phyloP scores from a whole-genome alignment of 495 filamentous ascomycete species.

The Hamigera avellanea region DNA sequence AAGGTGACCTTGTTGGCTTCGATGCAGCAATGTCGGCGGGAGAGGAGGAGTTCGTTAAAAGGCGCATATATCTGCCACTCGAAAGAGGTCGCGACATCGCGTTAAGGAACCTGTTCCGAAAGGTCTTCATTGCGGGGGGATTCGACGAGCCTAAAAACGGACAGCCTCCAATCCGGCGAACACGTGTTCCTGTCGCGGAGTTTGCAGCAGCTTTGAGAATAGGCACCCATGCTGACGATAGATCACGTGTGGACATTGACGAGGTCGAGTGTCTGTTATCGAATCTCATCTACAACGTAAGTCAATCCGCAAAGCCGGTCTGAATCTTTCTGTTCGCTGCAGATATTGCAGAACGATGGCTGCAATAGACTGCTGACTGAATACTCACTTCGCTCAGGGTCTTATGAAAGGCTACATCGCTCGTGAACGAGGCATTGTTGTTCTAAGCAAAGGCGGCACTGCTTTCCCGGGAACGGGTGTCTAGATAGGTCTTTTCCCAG shows the following conservation, averaged over 20 bases:
- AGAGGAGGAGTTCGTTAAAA: conserved; percentile 81
- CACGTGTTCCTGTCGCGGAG: conserved; percentile 67
- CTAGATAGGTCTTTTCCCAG: conserved; percentile 20
- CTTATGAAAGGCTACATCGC: conserved; percentile 97
- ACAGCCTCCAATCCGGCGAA: conserved; percentile 50
- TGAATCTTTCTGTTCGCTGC: background rate
- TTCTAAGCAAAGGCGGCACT: conserved; percentile 70
- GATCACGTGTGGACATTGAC: conserved; percentile 64
- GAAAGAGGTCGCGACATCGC: conserved; percentile 87
- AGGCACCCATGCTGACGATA: conserved; percentile 38
- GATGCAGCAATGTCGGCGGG: conserved; percentile 69
- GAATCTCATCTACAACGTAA: conserved; percentile 93
- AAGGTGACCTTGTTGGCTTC: conserved; percentile 72
- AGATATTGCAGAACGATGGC: background rate
- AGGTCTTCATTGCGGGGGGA: conserved; percentile 74
- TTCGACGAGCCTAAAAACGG: conserved; percentile 63
- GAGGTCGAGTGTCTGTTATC: conserved; percentile 93
- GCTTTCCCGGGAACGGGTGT: conserved; percentile 95
- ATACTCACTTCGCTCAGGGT: conserved; percentile 50
- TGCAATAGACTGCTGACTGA: conserved; percentile 1
- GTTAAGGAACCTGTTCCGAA: conserved; percentile 77
- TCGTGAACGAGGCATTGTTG: conserved; percentile 75
- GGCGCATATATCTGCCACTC: conserved; percentile 90
- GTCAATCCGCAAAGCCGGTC: conserved; percentile 7
- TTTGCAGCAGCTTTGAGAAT: conserved; percentile 58